Conservation (phyloP, 495 filamentous ascomycete genomes). For the Aspergillus heteromorphus region DNA sequence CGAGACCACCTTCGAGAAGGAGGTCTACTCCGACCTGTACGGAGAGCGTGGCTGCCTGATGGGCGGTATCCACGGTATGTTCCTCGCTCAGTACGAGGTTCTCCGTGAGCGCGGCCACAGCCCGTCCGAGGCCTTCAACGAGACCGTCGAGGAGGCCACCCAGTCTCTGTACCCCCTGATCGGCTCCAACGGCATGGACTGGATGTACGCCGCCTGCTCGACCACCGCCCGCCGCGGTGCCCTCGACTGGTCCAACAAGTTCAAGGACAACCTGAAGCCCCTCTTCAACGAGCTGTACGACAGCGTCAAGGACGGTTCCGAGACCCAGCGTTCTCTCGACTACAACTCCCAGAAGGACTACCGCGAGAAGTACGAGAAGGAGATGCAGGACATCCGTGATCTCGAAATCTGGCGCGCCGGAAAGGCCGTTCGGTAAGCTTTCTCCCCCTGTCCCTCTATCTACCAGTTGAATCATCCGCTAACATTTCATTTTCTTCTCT, state of each 20-base stretch:
- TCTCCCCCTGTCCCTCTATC: not conserved
- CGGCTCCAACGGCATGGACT: constrained; percentile 96
- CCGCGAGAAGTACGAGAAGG: constrained; percentile 89
- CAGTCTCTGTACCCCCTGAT: constrained; percentile 97
- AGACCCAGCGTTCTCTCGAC: constrained; percentile 90
- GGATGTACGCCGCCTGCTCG: constrained; percentile 99
- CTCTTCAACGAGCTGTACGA: constrained; percentile 96
- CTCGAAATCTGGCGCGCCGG: constrained; percentile 98
- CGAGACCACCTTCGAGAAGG: constrained; percentile 99
- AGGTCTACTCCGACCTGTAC: constrained; percentile 98
- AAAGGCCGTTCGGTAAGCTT: constrained; percentile 79
- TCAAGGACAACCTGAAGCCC: constrained; percentile 96
- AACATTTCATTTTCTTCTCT: constrained; percentile 18
- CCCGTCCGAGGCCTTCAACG: constrained; percentile 99
- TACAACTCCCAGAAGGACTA: constrained; percentile 95
- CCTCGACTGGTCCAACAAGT: constrained; percentile 93
- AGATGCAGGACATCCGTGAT: constrained; percentile 93
- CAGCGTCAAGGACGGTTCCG: constrained; percentile 77
- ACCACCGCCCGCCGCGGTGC: constrained; percentile 97
- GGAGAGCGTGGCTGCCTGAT: constrained; percentile 99
- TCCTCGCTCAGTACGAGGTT: constrained; percentile 99
- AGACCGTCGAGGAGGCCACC: constrained; percentile 99
- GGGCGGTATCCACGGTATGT: constrained; percentile 99
- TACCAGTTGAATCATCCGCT: constrained; percentile 17
- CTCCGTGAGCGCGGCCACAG: constrained; percentile 96